phyloP scores from a whole-genome alignment of 352 stramenopile species.

The Aphanomyces astaci region DNA sequence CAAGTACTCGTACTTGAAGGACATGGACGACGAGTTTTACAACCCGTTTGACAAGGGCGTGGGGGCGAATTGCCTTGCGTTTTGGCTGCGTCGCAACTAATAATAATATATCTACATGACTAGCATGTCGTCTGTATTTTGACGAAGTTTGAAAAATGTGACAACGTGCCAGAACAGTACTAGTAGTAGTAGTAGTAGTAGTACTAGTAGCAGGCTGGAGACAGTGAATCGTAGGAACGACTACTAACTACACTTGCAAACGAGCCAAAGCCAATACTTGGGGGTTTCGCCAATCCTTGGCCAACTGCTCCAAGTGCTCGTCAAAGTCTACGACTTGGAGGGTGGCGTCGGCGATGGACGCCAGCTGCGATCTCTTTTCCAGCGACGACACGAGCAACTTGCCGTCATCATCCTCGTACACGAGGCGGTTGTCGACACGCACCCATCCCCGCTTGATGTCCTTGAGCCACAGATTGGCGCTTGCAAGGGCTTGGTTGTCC shows the following conservation, averaged over 20 bases:
- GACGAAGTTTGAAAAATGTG: not conserved
- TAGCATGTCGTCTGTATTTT: not conserved
- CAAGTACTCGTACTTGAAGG: conserved; percentile 82
- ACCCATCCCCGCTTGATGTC: conserved; percentile 21
- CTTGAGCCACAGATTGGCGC: conserved; percentile 7
- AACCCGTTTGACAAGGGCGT: conserved; percentile 71
- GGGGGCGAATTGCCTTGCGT: conserved; percentile 39
- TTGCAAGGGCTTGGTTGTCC: conserved; percentile 7
- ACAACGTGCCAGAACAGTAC: not conserved
- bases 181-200: too few relatives aligned
- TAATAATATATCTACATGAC: conserved; percentile 11
- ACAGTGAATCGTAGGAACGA: too few relatives aligned
- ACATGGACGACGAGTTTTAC: conserved; percentile 62
- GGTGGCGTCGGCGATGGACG: not conserved
- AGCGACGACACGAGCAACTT: conserved; percentile 3
- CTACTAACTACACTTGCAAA: conserved; percentile 21
- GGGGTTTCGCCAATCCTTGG: conserved; percentile 18
- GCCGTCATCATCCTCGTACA: conserved; percentile 8
- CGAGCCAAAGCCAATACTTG: conserved; percentile 17
- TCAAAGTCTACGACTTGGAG: conserved; percentile 19
- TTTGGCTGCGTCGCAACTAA: conserved; percentile 12
- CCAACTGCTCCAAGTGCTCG: conserved; percentile 16
- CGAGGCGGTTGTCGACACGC: conserved; percentile 11
- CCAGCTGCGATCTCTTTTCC: not conserved
- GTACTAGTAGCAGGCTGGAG: too few relatives aligned